A percentile compares a stretch with the other conserved stretches of the same genome.
Conservation (phyloP, 2,329 filamentous ascomycete species). For the Pseudophaeomoniella oleicola region DNA sequence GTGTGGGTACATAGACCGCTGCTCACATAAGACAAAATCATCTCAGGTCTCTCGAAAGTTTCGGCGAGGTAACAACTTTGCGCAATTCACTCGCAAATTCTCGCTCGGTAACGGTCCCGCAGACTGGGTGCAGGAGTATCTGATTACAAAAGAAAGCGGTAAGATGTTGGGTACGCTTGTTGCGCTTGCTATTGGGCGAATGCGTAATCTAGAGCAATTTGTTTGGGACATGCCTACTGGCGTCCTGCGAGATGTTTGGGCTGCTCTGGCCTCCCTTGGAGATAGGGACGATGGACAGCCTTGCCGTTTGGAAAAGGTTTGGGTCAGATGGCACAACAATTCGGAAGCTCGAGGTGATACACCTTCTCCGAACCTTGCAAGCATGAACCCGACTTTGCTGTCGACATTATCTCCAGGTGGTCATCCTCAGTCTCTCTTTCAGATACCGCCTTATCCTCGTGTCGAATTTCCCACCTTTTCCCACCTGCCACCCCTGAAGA, state of each 20-base stretch:
- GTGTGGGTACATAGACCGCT: slow-evolving; percentile 16
- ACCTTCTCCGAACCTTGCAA: slow-evolving; percentile 13
- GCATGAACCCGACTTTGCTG: slow-evolving; percentile 7
- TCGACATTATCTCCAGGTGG: slow-evolving; percentile 4
- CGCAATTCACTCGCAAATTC: slow-evolving; percentile 67
- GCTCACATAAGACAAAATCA: slow-evolving; percentile 3
- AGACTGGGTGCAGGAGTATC: slow-evolving; percentile 68
- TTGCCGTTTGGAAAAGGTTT: slow-evolving; percentile 58
- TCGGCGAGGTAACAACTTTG: slow-evolving; percentile 58
- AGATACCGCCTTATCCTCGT: slow-evolving; percentile 30
- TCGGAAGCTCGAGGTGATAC: slow-evolving; percentile 27
- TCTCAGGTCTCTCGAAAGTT: slow-evolving; percentile 8
- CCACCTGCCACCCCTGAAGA: slow-evolving; percentile 58
- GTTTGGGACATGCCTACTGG: slow-evolving; percentile 85
- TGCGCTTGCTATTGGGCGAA: slow-evolving; percentile 62
- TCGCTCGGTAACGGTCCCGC: slow-evolving; percentile 68
- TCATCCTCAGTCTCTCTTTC: slow-evolving; percentile 8
- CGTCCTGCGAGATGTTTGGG: slow-evolving; percentile 66
- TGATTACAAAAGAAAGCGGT: slow-evolving; percentile 67
- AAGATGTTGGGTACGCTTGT: slow-evolving; percentile 82
- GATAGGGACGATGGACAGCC: slow-evolving; percentile 44
- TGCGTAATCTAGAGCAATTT: slow-evolving; percentile 69
- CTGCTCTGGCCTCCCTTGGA: slow-evolving; percentile 58
- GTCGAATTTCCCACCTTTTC: slow-evolving; percentile 73
- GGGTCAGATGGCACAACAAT: slow-evolving; percentile 76